phyloP scores from a whole-genome alignment of 805 yeast species.

The Candida xiaguanensis region DNA sequence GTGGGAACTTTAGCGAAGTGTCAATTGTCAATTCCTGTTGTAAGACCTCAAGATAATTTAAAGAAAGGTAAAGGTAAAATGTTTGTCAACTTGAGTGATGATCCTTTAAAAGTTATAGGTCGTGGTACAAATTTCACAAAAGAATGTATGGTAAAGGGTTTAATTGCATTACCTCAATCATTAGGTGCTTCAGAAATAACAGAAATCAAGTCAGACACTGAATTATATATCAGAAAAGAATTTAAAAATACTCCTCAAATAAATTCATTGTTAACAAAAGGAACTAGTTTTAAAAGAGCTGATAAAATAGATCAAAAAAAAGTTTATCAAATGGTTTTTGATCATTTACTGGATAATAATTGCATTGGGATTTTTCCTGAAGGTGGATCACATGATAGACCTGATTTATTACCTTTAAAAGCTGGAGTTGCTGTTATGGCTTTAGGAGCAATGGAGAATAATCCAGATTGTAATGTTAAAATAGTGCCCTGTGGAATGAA shows the following conservation, averaged over 20 bases:
- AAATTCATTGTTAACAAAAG: slow-evolving; percentile 41
- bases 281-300: slow-evolving; percentile 67
- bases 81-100: slow-evolving; percentile 45
- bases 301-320: slow-evolving; percentile 79
- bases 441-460: slow-evolving; percentile 80
- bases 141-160: slow-evolving; percentile 62
- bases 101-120: slow-evolving; percentile 60
- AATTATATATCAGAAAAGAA: slow-evolving; percentile 63
- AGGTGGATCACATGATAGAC: slow-evolving; percentile 96
- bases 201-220: slow-evolving; percentile 68
- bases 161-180: slow-evolving; percentile 72
- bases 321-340: slow-evolving; percentile 81
- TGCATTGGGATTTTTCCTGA: slow-evolving; percentile 95
- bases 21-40: slow-evolving; percentile 85
- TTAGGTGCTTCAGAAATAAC: slow-evolving; percentile 73
- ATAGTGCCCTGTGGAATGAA: slow-evolving; percentile 98
- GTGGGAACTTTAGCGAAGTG: slow-evolving; percentile 75
- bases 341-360: slow-evolving; percentile 73
- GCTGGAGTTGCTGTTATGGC: slow-evolving; percentile 99
- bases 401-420: slow-evolving; percentile 85
- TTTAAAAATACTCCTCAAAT: slow-evolving; percentile 52
- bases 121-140: slow-evolving; percentile 60
- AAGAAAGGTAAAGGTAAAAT: slow-evolving; percentile 65
- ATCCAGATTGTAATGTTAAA: slow-evolving; percentile 72
- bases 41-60: slow-evolving; percentile 86